Conservation (phyloP, 139 green algal genomes). For the Picochlorum sp. region DNA sequence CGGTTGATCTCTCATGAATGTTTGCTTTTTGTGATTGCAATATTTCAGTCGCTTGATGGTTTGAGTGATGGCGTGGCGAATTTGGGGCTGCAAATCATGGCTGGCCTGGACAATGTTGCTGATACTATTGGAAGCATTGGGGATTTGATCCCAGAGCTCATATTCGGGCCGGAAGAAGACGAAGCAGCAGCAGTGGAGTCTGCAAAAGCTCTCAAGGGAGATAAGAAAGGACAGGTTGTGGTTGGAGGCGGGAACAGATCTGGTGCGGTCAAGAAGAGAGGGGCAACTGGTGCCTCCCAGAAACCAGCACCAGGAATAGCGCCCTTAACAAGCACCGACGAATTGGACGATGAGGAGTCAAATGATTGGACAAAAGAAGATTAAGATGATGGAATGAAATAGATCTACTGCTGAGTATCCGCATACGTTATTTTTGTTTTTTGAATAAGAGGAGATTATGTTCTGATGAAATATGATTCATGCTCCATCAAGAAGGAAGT, state of each 20-base stretch:
- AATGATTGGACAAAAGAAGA: slow-evolving; percentile 9
- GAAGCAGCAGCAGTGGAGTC: background rate
- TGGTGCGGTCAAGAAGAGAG: slow-evolving; percentile 1
- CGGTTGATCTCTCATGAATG: background rate
- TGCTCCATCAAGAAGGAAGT: no score
- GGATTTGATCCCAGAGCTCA: slow-evolving; percentile 1
- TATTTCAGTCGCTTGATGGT: background rate
- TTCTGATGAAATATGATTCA: no score
- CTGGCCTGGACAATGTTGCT: background rate
- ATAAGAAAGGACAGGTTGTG: slow-evolving; percentile 2
- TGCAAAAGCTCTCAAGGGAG: background rate
- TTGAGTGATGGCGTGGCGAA: background rate
- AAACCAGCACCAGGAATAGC: background rate
- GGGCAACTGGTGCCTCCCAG: background rate
- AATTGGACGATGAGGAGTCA: background rate
- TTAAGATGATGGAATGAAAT: background rate
- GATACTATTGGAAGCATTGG: slow-evolving; percentile 2
- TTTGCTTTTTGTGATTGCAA: background rate
- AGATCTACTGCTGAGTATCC: background rate
- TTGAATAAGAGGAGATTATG: no score
- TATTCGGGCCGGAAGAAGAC: slow-evolving; percentile 1
- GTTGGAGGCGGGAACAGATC: background rate
- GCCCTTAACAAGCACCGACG: background rate
- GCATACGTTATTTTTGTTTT: background rate
- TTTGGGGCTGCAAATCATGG: background rate